A percentile compares a stretch with the other conserved stretches of the same genome.
phyloP scores from a whole-genome alignment of 2,329 filamentous ascomycete species.

The Calonectria henricotiae region DNA sequence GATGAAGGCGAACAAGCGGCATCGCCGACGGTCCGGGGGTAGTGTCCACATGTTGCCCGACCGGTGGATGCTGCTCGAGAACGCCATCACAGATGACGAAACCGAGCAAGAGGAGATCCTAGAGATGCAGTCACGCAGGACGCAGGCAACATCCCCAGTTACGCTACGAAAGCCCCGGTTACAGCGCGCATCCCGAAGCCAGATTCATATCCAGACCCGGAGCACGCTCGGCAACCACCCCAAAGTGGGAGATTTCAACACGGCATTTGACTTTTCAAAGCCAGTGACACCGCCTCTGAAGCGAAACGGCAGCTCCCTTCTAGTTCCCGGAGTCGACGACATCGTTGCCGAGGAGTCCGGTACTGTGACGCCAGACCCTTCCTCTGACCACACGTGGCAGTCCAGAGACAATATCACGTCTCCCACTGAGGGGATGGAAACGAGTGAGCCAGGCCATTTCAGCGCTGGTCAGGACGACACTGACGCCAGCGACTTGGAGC shows the following conservation, averaged over 20 bases:
- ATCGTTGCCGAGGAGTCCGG: constrained; percentile 32
- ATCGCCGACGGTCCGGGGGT: constrained; percentile 68
- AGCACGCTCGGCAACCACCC: constrained; percentile 42
- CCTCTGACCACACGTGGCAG: constrained; percentile 32
- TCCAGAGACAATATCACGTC: constrained; percentile 43
- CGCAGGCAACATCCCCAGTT: constrained; percentile 48
- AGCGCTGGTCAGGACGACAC: constrained; percentile 56
- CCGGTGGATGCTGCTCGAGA: constrained; percentile 58
- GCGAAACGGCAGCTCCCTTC: not conserved
- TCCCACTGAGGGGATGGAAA: constrained; percentile 54
- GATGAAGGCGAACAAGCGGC: constrained; percentile 56
- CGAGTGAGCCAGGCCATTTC: constrained; percentile 55
- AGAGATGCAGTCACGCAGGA: constrained; percentile 60
- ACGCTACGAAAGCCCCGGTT: constrained; percentile 61
- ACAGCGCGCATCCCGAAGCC: constrained; percentile 62
- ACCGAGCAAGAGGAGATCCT: constrained; percentile 64
- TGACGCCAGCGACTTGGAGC: constrained; percentile 57
- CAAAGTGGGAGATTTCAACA: constrained; percentile 40
- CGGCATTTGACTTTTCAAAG: constrained; percentile 59
- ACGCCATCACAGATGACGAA: constrained; percentile 63
- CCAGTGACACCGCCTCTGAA: constrained; percentile 51
- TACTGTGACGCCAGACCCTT: constrained; percentile 37
- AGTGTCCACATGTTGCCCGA: constrained; percentile 63
- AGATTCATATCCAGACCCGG: constrained; percentile 55
- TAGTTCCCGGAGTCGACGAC: constrained; percentile 10